Base-by-base conservation (phyloP, 345 rosid genomes). In the Salix caprea region DNA sequence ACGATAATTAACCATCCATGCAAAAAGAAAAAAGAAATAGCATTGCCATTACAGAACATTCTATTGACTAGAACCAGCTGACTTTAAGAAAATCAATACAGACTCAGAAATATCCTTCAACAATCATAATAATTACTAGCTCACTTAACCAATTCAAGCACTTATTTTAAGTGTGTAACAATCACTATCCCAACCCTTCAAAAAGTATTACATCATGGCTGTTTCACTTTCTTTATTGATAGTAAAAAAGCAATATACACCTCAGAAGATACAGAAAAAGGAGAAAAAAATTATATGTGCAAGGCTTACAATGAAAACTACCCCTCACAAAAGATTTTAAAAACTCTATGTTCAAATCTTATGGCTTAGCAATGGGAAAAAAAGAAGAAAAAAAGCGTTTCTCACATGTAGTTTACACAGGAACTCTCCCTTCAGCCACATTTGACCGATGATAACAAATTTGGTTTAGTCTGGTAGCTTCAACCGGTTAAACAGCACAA, bases 401-500 rank as follows among this genome's bases (percentile, higher is more conserved):
- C 71, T 65, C 65, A 56, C 21, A 24, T 26, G 13, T 16, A 5
- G 42, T 42, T 68, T 36, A 56, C 40, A 42, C 52, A 42, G 67
- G 40, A 76, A 40, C 77, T 73, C 74, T 66, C 54, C 34, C 72
- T 18, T 34, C 61, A 61, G 12, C 15, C 19, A 42, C 39, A 18
- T 5, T 69, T 34, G 50, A 32, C 36, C 0, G 36, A 24, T 34
- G 54, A 70, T 4, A n/a, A 21, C 37, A 52, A 32, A 58, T 50
- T 74, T 7, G 66, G 46, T 69, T 90, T 85, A 90, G 61, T 90
- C 88, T 2, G 97, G 98, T 61, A 95, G 84, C 74, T 78, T 90
- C 80, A 95, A 84, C 28, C 96, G 92, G 88, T 91, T 93, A 86
- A 95, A 95, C 80, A 93, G 82, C 76, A 95, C 93, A 42, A 95